Conservation (phyloP, 2,329 filamentous ascomycete species). For the Ustilaginoidea virens region DNA sequence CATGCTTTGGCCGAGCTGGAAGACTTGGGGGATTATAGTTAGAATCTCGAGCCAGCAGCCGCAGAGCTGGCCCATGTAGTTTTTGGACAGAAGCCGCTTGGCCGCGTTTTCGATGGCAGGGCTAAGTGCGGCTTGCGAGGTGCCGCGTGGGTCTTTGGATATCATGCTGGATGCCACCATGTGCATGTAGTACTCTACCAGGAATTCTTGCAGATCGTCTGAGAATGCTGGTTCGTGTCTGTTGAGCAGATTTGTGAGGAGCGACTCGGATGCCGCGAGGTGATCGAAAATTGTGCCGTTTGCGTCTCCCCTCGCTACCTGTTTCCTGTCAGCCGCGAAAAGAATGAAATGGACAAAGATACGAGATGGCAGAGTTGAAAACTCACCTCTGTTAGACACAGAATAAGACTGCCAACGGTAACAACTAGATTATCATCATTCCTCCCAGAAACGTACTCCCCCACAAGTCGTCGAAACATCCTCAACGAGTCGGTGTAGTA, state of each 20-base stretch:
- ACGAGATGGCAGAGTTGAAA: background rate
- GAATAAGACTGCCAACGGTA: slow-evolving; percentile 26
- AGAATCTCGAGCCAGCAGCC: slow-evolving; percentile 24
- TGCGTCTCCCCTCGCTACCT: slow-evolving; percentile 26
- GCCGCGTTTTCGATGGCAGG: slow-evolving; percentile 16
- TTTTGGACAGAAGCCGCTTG: slow-evolving; percentile 12
- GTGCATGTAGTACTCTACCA: slow-evolving; percentile 33
- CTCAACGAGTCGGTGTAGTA: slow-evolving; percentile 21
- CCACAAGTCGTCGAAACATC: slow-evolving; percentile 20
- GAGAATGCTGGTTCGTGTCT: slow-evolving; percentile 16
- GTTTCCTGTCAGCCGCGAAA: slow-evolving; percentile 3
- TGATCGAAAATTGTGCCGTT: slow-evolving; percentile 30
- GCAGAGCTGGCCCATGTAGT: slow-evolving; percentile 21
- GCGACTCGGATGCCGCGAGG: slow-evolving; percentile 25
- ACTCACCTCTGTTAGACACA: slow-evolving; percentile 30
- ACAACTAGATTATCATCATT: slow-evolving; percentile 21
- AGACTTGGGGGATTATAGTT: slow-evolving; percentile 21
- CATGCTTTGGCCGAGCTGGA: slow-evolving; percentile 26
- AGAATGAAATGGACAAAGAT: background rate
- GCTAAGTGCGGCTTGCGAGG: slow-evolving; percentile 15
- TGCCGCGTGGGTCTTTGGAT: slow-evolving; percentile 20
- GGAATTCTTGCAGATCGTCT: slow-evolving; percentile 25
- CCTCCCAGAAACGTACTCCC: slow-evolving; percentile 17
- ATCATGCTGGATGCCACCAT: slow-evolving; percentile 31
- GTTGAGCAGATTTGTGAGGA: slow-evolving; percentile 21